These are phyloP conservation scores for Cutaneotrichosporon sp. DNA, from an alignment of 1,284 basidiomycete species.

Conservation along the genomic window DNA sequence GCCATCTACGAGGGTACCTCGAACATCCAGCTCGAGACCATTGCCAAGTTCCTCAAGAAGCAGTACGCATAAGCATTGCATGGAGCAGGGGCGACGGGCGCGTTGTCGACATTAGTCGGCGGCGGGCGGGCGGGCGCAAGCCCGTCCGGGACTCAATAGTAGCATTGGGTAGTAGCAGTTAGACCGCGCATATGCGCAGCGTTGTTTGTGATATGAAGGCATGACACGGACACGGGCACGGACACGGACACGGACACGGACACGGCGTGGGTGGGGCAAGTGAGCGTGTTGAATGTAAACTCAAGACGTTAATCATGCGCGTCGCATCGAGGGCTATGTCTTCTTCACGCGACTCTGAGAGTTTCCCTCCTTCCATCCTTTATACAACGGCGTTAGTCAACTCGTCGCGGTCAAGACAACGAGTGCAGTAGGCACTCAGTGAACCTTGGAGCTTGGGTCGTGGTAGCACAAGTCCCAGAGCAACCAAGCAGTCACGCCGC, in stretches of 20 bases:
- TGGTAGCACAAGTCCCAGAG: no score
- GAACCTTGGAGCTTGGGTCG: no score
- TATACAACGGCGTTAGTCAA: no score
- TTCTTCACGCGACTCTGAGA: no score
- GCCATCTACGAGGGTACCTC: constrained; percentile 95
- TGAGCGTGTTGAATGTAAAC: no score
- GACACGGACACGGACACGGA: neutral
- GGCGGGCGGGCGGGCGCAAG: neutral
- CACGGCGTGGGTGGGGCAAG: neutral
- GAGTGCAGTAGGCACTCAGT: no score
- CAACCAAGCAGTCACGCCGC: no score
- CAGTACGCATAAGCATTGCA: constrained; percentile 28
- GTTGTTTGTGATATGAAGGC: constrained; percentile 14
- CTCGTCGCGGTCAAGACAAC: no score
- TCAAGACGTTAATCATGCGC: no score
- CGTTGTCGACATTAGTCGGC: neutral
- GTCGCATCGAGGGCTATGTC: no score
- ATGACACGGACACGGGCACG: constrained; percentile 4
- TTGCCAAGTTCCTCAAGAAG: constrained; percentile 74
- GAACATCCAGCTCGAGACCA: constrained; percentile 95
- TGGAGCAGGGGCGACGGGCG: neutral
- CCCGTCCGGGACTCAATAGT: neutral
- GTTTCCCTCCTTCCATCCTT: no score
- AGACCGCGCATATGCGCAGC: constrained; percentile 5
- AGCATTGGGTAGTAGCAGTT: constrained; percentile 6